Percentiles rank a stretch among this genome's conserved stretches.
Evolutionary conservation across 129 eudicot species (phyloP).

Genomic region (Daucus carota): DNA sequence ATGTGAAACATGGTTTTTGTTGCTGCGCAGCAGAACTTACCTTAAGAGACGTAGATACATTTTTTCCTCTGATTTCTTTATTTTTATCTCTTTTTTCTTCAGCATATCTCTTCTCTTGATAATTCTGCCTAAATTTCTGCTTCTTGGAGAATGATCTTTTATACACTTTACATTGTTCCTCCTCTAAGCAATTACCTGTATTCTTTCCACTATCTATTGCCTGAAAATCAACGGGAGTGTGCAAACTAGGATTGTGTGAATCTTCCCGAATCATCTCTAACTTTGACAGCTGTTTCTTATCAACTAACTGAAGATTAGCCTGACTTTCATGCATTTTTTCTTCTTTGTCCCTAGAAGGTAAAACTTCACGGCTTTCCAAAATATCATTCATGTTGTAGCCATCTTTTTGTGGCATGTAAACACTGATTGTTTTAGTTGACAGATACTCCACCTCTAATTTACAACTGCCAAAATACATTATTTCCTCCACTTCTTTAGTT

Average conservation of each 20-base stretch:
- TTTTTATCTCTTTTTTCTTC: constrained; percentile 20
- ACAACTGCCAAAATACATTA: constrained; percentile 13
- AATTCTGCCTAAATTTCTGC: constrained; percentile 33
- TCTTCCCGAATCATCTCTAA: constrained; percentile 18
- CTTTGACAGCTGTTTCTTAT: constrained; percentile 24
- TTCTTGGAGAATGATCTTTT: constrained; percentile 22
- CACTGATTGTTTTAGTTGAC: constrained; percentile 3
- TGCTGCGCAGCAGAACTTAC: constrained; percentile 27
- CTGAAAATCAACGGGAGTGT: constrained; percentile 14
- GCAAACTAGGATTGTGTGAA: constrained; percentile 16
- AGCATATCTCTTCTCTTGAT: constrained; percentile 21
- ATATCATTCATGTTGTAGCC: constrained; percentile 8
- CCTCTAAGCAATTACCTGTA: constrained; percentile 20
- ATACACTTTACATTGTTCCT: constrained; percentile 28
- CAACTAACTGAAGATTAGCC: constrained; percentile 16
- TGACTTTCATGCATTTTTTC: constrained; percentile 14
- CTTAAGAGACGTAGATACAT: constrained; percentile 17
- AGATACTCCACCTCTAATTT: constrained; percentile 17
- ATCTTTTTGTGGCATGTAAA: constrained; percentile 20
- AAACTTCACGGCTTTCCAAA: constrained; percentile 5
- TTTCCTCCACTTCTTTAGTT: constrained; percentile 19
- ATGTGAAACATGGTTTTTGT: constrained; percentile 2
- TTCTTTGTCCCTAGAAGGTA: neutral
- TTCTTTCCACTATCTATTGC: constrained; percentile 19
- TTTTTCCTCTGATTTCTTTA: constrained; percentile 35